These are phyloP conservation scores for Moricandia moricandioides DNA, from an alignment of 345 rosid genomes.

Conservation along the genomic window DNA sequence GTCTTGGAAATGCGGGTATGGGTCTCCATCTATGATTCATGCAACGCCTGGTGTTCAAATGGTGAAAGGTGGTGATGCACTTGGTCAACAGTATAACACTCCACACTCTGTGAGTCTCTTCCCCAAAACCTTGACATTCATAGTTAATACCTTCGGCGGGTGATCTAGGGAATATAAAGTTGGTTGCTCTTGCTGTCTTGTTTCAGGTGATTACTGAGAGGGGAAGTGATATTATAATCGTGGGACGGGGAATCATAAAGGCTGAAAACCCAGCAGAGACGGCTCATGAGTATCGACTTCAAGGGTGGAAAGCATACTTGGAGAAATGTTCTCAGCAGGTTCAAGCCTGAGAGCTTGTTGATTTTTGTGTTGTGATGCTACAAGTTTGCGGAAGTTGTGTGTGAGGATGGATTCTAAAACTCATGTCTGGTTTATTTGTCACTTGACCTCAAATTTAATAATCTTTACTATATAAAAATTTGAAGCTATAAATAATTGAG, in stretches of 20 bases:
- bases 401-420: conserved; percentile 16
- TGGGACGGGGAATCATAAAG: conserved; percentile 92
- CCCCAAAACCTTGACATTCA: conserved; percentile 30
- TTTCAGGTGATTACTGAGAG: conserved; percentile 75
- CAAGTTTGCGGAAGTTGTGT: conserved; percentile 4
- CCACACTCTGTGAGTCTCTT: conserved; percentile 83
- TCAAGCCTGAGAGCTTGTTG: background rate
- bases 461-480: too few relatives aligned
- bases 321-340: conserved; percentile 50
- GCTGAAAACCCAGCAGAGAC: conserved; percentile 71
- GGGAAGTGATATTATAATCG: conserved; percentile 95
- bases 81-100: conserved; percentile 94
- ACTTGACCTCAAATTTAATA: background rate
- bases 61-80: conserved; percentile 87
- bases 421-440: conserved; percentile 19
- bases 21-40: conserved; percentile 81
- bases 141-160: background rate
- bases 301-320: conserved; percentile 95
- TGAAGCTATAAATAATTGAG: too few relatives aligned
- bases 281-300: conserved; percentile 82
- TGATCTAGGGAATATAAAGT: background rate
- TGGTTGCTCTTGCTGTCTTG: background rate
- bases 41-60: conserved; percentile 98
- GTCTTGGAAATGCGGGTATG: conserved; percentile 86
- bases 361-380: conserved; percentile 21